Evolutionary conservation across 495 filamentous ascomycete genomes (phyloP).

Genomic region (Tuber brumale): DNA sequence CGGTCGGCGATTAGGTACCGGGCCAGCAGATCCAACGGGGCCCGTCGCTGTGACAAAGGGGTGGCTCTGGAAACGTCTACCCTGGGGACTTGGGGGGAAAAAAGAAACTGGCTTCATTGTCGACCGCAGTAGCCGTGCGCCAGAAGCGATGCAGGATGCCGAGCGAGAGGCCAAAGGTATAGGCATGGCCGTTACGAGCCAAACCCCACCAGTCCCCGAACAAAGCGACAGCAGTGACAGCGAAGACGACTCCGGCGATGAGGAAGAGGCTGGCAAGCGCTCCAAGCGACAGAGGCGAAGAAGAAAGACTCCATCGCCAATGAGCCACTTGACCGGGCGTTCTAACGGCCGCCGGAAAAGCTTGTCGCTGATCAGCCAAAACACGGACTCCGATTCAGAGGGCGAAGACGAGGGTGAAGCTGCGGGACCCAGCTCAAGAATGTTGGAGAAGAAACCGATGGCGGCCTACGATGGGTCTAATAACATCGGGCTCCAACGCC

Average conservation of each 20-base stretch:
- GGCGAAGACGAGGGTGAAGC: slow-evolving; percentile 26
- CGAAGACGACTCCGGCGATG: slow-evolving; percentile 21
- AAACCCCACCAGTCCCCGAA: slow-evolving; percentile 8
- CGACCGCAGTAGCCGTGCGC: slow-evolving; percentile 66
- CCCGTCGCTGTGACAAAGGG: slow-evolving; percentile 80
- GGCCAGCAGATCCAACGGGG: slow-evolving; percentile 87
- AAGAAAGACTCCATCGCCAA: slow-evolving; percentile 47
- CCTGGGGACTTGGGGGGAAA: slow-evolving; percentile 66
- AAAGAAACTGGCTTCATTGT: slow-evolving; percentile 91
- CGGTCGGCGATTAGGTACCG: slow-evolving; percentile 79
- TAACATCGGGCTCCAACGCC: slow-evolving; percentile 31
- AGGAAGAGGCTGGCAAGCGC: slow-evolving; percentile 12
- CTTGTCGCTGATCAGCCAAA: slow-evolving; percentile 31
- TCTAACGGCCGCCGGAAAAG: slow-evolving; percentile 47
- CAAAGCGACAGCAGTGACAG: slow-evolving; percentile 21
- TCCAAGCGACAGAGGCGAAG: slow-evolving; percentile 7
- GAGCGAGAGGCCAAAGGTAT: slow-evolving; percentile 31
- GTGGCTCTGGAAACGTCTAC: slow-evolving; percentile 74
- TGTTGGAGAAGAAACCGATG: slow-evolving; percentile 35
- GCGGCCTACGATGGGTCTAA: slow-evolving; percentile 6
- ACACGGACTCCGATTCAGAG: slow-evolving; percentile 33
- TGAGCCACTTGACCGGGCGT: slow-evolving; percentile 53
- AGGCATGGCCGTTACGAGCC: slow-evolving; percentile 24
- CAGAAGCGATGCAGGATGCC: slow-evolving; percentile 30
- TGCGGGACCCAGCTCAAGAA: slow-evolving; percentile 32